Conservation (phyloP, 768 basidiomycete genomes). For the Russula ochroleuca region DNA sequence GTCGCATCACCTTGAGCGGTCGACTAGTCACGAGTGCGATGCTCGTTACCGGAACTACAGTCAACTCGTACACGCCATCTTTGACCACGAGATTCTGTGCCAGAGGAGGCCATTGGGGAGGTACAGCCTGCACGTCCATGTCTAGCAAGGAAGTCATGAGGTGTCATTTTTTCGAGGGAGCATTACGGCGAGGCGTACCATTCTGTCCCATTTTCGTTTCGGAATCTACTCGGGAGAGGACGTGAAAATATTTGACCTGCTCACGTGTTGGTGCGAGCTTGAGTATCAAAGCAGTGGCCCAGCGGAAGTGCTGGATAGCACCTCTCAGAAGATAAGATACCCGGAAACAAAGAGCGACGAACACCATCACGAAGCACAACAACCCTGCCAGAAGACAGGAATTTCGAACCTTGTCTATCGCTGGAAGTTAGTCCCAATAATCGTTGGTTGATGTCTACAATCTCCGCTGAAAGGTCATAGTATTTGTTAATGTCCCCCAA, state of each 20-base stretch:
- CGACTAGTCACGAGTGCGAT: conserved; percentile 71
- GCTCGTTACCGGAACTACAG: conserved; percentile 61
- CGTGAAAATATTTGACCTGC: conserved; percentile 55
- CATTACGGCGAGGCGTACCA: conserved; percentile 40
- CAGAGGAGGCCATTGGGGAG: conserved; percentile 75
- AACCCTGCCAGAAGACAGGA: conserved; percentile 69
- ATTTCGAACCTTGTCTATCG: conserved; percentile 63
- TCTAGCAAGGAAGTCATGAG: conserved; percentile 40
- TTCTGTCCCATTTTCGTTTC: conserved; percentile 52
- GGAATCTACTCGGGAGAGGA: conserved; percentile 66
- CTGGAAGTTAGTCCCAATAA: conserved; percentile 56
- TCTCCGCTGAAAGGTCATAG: conserved; percentile 66
- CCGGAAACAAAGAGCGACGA: conserved; percentile 32
- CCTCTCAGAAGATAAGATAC: conserved; percentile 7
- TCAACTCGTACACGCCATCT: conserved; percentile 62
- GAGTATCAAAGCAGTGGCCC: conserved; percentile 66
- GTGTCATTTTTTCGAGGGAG: neutral
- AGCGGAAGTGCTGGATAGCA: conserved; percentile 63
- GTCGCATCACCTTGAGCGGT: conserved; percentile 56
- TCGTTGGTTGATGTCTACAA: conserved; percentile 57
- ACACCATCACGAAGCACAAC: conserved; percentile 82
- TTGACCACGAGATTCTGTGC: conserved; percentile 46
- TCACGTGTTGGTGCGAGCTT: conserved; percentile 52
- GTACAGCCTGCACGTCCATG: conserved; percentile 48
- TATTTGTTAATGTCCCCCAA: conserved; percentile 64